These are phyloP conservation scores for Pouteria glomerata DNA, from an alignment of 148 eudicot species.

Conservation along the genomic window DNA sequence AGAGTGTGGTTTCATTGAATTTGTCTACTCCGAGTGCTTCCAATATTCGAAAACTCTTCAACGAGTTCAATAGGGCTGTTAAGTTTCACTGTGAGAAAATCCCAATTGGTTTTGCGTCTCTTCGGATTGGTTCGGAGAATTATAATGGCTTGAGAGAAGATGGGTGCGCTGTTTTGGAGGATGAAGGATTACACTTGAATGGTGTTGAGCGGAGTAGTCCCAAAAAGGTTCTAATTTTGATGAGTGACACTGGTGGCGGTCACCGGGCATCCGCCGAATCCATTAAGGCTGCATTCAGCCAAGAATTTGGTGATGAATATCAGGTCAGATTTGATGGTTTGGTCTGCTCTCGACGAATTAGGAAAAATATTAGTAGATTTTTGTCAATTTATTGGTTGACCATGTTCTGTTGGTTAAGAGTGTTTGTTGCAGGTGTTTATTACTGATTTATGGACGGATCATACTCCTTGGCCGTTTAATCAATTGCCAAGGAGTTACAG, in stretches of 20 bases:
- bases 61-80: conserved; percentile 62
- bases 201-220: conserved; percentile 37
- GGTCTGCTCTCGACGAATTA: not conserved
- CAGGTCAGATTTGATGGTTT: conserved; percentile 41
- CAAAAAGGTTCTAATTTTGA: conserved; percentile 84
- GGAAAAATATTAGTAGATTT: not conserved
- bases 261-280: conserved; percentile 99
- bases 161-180: conserved; percentile 54
- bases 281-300: conserved; percentile 68
- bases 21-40: conserved; percentile 37
- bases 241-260: conserved; percentile 99
- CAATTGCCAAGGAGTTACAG: conserved; percentile 94
- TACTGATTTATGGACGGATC: conserved; percentile 95
- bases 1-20: conserved; percentile 44
- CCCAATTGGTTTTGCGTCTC: conserved; percentile 75
- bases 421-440: conserved; percentile 78
- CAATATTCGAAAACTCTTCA: conserved; percentile 33
- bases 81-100: conserved; percentile 72
- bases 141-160: conserved; percentile 41
- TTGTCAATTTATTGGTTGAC: conserved; percentile 27
- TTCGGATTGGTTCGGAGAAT: conserved; percentile 38
- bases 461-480: conserved; percentile 98
- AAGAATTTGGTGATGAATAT: conserved; percentile 82
- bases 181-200: conserved; percentile 31
- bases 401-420: conserved; percentile 35